Conservation (phyloP, 2,329 filamentous ascomycete genomes). For the Magnaporthiopsis poae region DNA sequence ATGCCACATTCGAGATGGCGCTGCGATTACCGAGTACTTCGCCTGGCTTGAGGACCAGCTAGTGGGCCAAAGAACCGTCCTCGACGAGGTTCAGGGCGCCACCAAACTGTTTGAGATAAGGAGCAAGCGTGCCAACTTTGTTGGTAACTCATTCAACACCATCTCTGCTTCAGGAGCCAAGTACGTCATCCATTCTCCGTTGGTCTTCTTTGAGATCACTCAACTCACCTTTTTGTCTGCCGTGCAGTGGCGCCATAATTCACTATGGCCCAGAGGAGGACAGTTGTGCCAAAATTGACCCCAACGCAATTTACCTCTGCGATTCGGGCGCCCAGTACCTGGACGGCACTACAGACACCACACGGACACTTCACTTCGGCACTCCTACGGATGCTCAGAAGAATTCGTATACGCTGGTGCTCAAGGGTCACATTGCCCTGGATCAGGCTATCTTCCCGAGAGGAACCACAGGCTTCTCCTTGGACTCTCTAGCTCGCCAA, state of each 20-base stretch:
- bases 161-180: constrained; percentile 86
- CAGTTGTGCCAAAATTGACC: constrained; percentile 73
- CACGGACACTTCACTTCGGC: constrained; percentile 85
- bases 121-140: constrained; percentile 61
- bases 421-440: constrained; percentile 87
- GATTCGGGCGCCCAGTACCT: constrained; percentile 95
- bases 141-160: constrained; percentile 85
- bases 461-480: constrained; percentile 83
- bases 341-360: constrained; percentile 93
- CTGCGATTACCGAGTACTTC: constrained; percentile 83
- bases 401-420: constrained; percentile 82
- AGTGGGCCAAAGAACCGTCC: constrained; percentile 55
- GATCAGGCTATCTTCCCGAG: constrained; percentile 85
- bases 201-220: background rate
- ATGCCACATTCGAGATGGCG: constrained; percentile 88
- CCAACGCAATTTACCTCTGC: constrained; percentile 79
- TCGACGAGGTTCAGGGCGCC: constrained; percentile 86
- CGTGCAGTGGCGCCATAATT: constrained; percentile 73
- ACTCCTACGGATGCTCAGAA: constrained; percentile 72
- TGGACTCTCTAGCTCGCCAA: constrained; percentile 81
- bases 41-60: constrained; percentile 93
- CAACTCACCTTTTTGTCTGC: constrained; percentile 11
- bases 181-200: constrained; percentile 29
- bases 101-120: constrained; percentile 78
- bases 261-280: constrained; percentile 86